Base-by-base conservation (phyloP, 2,329 filamentous ascomycete species). In the Microcyclospora pomicola region DNA sequence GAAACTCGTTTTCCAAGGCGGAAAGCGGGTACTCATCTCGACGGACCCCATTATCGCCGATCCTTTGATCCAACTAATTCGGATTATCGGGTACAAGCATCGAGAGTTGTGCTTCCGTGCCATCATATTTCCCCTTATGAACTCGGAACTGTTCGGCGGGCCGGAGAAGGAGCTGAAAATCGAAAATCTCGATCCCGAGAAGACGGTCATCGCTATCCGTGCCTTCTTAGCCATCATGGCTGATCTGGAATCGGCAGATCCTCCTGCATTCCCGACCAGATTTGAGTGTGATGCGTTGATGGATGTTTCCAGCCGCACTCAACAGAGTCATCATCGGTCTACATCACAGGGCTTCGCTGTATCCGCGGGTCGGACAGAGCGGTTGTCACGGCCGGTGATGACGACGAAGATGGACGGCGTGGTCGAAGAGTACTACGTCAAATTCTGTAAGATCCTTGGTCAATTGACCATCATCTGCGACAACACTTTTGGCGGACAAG, bases 381-480 rank as follows among this genome's bases (percentile, higher is more conserved):
- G 73, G 10, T 63, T 85, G 10, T 85, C 82, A 35, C 64, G 64
- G 37, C 74, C 75, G 14, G 72, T 78, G 15, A 73, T 75, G 49
- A 71, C 68, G 5, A 61, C 66, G 6, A 68, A 67, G 14, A 69
- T 96, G 37, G 78, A 74, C 36, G 85, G 93, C 29, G 75, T 77
- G 15, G 78, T 84, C 1, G 80, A 79, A 51, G 83, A 91, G 32
- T 91, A 85, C 54, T 95, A 96, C 59, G 69, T 79, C 38, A 80
- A 81, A 37, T 98, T 98, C 50, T 96, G 88, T 55, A 85, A 94
- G 56, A 88, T 98, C 15, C 66, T 98, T 6, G 91, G 88, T 16
- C 92, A 94, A 56, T 92, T 98, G 39, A 94, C 87, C 2, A 82
- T 96, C 33, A 80, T 96, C 27, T 98, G 91, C 60, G 91, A 98